These are phyloP conservation scores for Hypoxylon sp. DNA, from an alignment of 2,329 filamentous ascomycete genomes.

Conservation along the genomic window DNA sequence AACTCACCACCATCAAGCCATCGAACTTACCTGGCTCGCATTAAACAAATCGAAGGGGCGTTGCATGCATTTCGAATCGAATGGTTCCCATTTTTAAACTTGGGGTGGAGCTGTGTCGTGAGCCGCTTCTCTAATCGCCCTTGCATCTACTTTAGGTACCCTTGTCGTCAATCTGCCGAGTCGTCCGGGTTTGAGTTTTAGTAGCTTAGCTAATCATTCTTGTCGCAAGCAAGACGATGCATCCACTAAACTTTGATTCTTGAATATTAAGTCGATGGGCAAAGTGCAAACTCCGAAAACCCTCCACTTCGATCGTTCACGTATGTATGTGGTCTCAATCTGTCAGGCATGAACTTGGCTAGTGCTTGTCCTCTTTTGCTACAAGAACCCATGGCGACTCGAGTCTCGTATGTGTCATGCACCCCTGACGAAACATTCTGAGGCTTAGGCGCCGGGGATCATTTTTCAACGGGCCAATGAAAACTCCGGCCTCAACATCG, in stretches of 20 bases:
- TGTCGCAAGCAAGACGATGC: neutral
- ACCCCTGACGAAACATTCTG: conserved; percentile 59
- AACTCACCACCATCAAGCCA: conserved; percentile 16
- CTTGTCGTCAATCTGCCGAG: conserved; percentile 37
- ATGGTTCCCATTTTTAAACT: conserved; percentile 14
- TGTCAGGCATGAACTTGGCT: conserved; percentile 25
- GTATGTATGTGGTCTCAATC: neutral
- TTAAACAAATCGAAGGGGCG: conserved; percentile 26
- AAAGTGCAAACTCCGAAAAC: conserved; percentile 7
- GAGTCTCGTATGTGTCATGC: conserved; percentile 55
- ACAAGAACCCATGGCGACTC: conserved; percentile 30
- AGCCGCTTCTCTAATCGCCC: conserved; percentile 22
- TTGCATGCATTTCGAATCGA: conserved; percentile 35
- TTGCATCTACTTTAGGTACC: neutral
- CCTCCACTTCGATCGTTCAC: conserved; percentile 6
- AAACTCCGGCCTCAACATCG: neutral
- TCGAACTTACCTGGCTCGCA: neutral
- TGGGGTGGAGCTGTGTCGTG: conserved; percentile 22
- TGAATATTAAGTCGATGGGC: conserved; percentile 12
- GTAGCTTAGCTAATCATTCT: conserved; percentile 8
- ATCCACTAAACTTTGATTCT: neutral
- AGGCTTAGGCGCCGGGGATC: conserved; percentile 50
- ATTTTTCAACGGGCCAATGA: conserved; percentile 33
- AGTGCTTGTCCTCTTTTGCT: conserved; percentile 37
- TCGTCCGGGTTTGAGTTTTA: conserved; percentile 7